Evolutionary conservation across 371 early-diverging fungal genomes (phyloP).

Genomic region (Parasitella parasitica): DNA sequence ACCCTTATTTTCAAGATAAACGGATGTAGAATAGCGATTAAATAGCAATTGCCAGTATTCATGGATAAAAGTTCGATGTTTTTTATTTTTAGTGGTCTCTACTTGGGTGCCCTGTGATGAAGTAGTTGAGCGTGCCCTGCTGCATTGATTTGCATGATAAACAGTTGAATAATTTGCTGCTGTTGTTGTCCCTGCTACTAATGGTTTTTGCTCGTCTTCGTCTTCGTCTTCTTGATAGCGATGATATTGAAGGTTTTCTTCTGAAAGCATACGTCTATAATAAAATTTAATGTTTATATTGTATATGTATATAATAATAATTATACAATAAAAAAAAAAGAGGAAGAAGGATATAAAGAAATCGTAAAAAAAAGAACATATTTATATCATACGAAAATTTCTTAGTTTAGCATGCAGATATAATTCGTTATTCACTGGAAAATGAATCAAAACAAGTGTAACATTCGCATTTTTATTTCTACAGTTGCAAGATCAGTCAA

Average conservation of each 20-base stretch:
- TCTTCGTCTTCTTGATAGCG: not conserved
- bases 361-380: not conserved
- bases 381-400: not conserved
- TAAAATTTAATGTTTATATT: not conserved
- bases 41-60: slow-evolving; percentile 7
- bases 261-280: not conserved
- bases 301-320: not conserved
- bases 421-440: not conserved
- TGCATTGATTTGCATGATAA: not conserved
- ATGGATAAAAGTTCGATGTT: not conserved
- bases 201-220: not conserved
- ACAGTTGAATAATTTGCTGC: not conserved
- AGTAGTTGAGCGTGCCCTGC: not conserved
- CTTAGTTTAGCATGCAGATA: not conserved
- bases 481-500: not conserved
- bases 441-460: not conserved
- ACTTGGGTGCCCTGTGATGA: not conserved
- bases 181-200: not conserved
- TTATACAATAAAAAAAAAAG: not conserved
- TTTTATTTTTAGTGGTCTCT: not conserved
- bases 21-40: slow-evolving; percentile 17
- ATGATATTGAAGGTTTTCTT: not conserved
- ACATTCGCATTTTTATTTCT: too few species aligned
- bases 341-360: not conserved
- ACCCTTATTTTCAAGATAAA: slow-evolving; percentile 73